Evolutionary conservation across 345 rosid species (phyloP), one percentile per base, ranked within the genome.

Genomic region (Psidium friedrichsthalianum): DNA sequence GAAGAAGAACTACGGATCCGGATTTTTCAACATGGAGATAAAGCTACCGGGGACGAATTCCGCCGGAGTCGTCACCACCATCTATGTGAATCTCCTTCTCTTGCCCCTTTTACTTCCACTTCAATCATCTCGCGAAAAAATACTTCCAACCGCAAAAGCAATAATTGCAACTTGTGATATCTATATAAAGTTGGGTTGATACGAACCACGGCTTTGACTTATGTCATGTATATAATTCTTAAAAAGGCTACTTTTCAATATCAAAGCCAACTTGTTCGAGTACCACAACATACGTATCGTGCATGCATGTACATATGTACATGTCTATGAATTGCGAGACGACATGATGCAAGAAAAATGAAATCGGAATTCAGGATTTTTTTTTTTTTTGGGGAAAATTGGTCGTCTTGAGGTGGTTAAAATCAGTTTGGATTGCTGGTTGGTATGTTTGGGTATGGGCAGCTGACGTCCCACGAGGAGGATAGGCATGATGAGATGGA

Each of bases 401-500:
- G 32, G 20, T 4, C 36, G 9, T 4, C 36, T 13, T 59, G 20
- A 59, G 36, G 74, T 27, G 74, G 74, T 24, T 25, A 13, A 10
- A 49, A 7, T 81, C 52, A 52, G 49, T 13, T 81, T 27, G 83
- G 56, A 27, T 82, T 25, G 56, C 44, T 27, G 2, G 24, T 51
- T 32, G 56, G 25, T 25, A 15, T n/a, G 20, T 49, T 49, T 40
- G 11, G 10, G 54, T 54, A 6, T 61, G 42, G 52, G 56, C 90
- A 94, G 96, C 88, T 92, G 55, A 90, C 86, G 76, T 95, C 98
- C 1, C 69, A 87, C 8, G 91, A 89, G 13, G 47, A 89, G 11
- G 47, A 87, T 32, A 74, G 74, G 56, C 98, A 90, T 6, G 96
- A 94, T 61, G 98, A 96, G 87, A 47, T 93, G 25, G 98, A 95